Evolutionary conservation across 257 asterid genomes (phyloP).

Genomic region (Thymus mandschuricus): DNA sequence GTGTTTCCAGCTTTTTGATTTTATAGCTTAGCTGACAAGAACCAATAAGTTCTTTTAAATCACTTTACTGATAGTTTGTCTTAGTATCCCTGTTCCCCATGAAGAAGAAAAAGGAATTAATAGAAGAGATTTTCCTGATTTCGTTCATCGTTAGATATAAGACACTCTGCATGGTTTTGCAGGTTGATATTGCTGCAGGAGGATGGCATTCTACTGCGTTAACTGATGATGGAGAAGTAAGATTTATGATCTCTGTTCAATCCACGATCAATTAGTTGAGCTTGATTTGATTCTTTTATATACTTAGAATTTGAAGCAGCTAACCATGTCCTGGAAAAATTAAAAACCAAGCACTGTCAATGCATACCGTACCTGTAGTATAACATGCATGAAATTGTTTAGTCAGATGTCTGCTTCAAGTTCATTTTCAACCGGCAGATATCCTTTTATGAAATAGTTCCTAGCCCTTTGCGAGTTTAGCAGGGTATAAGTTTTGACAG

Average conservation of each 20-base stretch:
- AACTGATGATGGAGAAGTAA: slow-evolving; percentile 95
- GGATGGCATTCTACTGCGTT: slow-evolving; percentile 99
- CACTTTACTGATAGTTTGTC: background rate
- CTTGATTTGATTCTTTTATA: background rate
- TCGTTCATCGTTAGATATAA: slow-evolving; percentile 19
- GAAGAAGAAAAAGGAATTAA: background rate
- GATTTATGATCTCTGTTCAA: slow-evolving; percentile 15
- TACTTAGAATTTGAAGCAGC: background rate
- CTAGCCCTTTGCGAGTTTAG: background rate
- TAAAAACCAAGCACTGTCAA: background rate
- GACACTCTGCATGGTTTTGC: slow-evolving; percentile 31
- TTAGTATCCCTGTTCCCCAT: background rate
- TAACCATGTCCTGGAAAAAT: background rate
- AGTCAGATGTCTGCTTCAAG: slow-evolving; percentile 13
- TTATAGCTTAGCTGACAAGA: slow-evolving; percentile 17
- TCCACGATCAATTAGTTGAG: background rate
- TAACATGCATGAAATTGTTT: slow-evolving; percentile 1
- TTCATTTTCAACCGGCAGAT: slow-evolving; percentile 6
- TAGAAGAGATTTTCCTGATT: slow-evolving; percentile 9
- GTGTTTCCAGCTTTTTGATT: slow-evolving; percentile 12
- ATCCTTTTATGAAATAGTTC: background rate
- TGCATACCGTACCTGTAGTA: background rate
- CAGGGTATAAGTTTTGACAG: too few species aligned
- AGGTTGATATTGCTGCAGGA: slow-evolving; percentile 99
- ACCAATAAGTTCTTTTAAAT: background rate